Base-by-base conservation (phyloP, 371 early-diverging fungal species). In the Mucor ambiguus region DNA sequence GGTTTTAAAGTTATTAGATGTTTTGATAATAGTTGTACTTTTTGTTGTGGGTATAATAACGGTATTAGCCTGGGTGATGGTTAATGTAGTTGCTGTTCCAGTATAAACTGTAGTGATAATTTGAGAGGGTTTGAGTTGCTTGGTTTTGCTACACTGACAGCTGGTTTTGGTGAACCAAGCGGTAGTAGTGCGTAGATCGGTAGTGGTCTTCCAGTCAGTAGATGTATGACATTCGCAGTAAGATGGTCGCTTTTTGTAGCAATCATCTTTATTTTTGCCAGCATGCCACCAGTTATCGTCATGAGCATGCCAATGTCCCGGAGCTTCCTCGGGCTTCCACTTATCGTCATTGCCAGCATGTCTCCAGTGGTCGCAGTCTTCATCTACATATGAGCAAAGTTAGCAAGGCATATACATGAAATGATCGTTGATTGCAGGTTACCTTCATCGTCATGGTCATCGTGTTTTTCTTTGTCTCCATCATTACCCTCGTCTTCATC, bases 331-430 rank as follows among this genome's bases (percentile, higher is more conserved):
- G 16, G 29, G 29, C 8, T 29, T 28, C 28, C 52, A 24, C 24
- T 28, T 29, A 6, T 52, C 28, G 28, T 24, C 29, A 28, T 52
- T 29, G 22, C 28, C 24, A 28, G 24, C 52, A 29, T 52, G 29
- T 52, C 29, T 52, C 52, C 52, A 52, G 52, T 52, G 24, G 28
- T 52, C 52, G 29, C 52, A 52, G 12, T 52, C 18, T 24, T 52
- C 24, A 28, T 52, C 52, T 52, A 29, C 5, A 12, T n/a, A 22
- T 44, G n/a, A 14, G 38, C 9, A 44, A 44, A 20, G n/a, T 44
- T 18, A 44, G n/a, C 10, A 44, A 20, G n/a, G 1, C 22, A 20
- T 44, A 8, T 44, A 11, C 16, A 44, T 5, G 0, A 7, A 2
- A 9, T 4, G 10, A 10, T 3, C 9, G 5, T 44, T 20, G 18